Evolutionary conservation across 192 early-diverging fungal genomes (phyloP), one percentile per base, ranked within the genome.

Genomic region (Podila epigama): DNA sequence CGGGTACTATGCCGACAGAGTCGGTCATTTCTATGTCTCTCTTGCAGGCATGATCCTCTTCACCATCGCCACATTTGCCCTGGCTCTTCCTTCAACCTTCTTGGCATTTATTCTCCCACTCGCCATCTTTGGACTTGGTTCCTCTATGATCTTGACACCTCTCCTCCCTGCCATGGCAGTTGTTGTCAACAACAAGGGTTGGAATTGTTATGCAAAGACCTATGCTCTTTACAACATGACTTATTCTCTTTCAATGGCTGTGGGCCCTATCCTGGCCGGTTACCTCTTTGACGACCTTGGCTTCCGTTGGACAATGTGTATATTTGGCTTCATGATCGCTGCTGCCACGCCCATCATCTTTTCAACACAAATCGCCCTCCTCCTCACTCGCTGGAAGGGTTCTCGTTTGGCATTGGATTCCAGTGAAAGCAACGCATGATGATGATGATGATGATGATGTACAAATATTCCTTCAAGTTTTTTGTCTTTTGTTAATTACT

Each of bases 201-300:
- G 86, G 68, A 81, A 80, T 34, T 84, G 84, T 27, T 87, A 83
- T 57, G 86, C 81, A 42, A 80, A 81, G 71, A 86, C 89, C 2
- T 92, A 92, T 72, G 90, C 90, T 7, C 70, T 94, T 36, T 92
- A 89, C 72, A 94, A 92, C 70, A 89, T 92, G 72, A 86, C 90
- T 0, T 94, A 89, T 50, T 88, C 89, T 25, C 65, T 88, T n/a
- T 89, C 90, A n/a, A 90, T 92, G 82, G 88, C 92, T 48, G 62
- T 89, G 29, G 88, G 91, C 3, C 92, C 92, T 5, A 89, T 90
- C n/a, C 66, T 87, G 48, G 84, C 87, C 27, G 88, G 90, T 2
- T 71, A 82, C 4, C 69, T 91, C 25, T 82, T 83, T 67, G 85
- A 88, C 20, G 69, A 79, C 20, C 69, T 82, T 22, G 85, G 85